Conservation (phyloP, 768 basidiomycete species). For the Suillus tomentosus region DNA sequence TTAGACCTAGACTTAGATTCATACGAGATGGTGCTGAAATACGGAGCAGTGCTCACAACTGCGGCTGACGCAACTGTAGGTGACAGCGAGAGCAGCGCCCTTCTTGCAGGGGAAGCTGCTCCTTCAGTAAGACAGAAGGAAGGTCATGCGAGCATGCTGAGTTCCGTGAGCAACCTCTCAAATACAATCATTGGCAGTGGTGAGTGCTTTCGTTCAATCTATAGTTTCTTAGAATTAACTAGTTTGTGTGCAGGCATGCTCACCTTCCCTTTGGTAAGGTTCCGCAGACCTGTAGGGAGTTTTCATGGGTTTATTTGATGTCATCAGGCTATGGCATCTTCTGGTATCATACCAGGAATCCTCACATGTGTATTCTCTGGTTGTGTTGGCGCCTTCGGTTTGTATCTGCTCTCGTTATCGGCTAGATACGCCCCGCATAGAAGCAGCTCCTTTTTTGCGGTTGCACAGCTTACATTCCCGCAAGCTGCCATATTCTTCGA, state of each 20-base stretch:
- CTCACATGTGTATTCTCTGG: constrained; percentile 87
- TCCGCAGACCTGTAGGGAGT: neutral
- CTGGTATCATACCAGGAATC: constrained; percentile 88
- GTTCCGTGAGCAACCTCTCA: constrained; percentile 75
- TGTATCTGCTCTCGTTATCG: constrained; percentile 86
- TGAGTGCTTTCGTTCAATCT: constrained; percentile 35
- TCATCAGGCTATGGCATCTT: constrained; percentile 81
- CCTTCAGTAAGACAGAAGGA: constrained; percentile 38
- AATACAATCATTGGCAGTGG: constrained; percentile 95
- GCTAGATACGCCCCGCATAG: constrained; percentile 76
- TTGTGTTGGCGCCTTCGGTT: constrained; percentile 72
- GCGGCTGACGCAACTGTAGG: constrained; percentile 25
- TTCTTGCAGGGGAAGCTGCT: constrained; percentile 48
- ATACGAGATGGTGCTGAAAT: constrained; percentile 71
- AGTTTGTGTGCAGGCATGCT: constrained; percentile 65
- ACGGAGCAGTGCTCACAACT: constrained; percentile 54
- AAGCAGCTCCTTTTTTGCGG: constrained; percentile 78
- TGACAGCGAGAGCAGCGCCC: constrained; percentile 56
- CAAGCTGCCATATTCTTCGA: constrained; percentile 88
- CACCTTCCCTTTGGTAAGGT: constrained; percentile 77
- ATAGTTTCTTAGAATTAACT: constrained; percentile 8
- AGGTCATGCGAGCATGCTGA: constrained; percentile 69
- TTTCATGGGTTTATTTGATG: neutral
- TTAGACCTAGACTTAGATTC: constrained; percentile 18
- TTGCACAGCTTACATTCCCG: constrained; percentile 88